Conservation (phyloP, 169 alveolate genomes). For the Cryptosporidium felis region DNA sequence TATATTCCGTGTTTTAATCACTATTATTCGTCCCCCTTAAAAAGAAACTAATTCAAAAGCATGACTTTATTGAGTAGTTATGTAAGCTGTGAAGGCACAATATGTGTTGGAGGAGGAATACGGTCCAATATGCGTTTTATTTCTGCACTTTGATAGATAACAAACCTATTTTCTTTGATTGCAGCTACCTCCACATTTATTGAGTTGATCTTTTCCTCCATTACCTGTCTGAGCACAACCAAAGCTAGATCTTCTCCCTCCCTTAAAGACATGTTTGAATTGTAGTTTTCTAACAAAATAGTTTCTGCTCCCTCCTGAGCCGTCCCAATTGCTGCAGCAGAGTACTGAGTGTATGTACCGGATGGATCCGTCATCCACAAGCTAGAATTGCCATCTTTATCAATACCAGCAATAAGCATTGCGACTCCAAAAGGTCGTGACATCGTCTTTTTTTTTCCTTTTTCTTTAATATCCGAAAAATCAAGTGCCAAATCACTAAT, state of each 20-base stretch:
- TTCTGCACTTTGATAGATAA: conserved; percentile 4
- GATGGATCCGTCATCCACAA: conserved; percentile 97
- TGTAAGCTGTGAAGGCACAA: conserved; percentile 51
- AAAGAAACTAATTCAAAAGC: too few relatives aligned
- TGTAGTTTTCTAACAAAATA: conserved; percentile 93
- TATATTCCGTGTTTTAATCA: too few relatives aligned
- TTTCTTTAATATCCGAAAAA: conserved; percentile 88
- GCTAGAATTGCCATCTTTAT: conserved; percentile 91
- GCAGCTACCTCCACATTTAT: conserved; percentile 95
- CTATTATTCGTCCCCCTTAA: too few relatives aligned
- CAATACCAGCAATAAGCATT: conserved; percentile 95
- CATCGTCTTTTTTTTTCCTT: conserved; percentile 85
- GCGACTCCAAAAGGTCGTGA: conserved; percentile 99
- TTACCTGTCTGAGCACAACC: conserved; percentile 94
- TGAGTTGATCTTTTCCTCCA: conserved; percentile 95
- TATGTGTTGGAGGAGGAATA: conserved; percentile 67
- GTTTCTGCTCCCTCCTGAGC: conserved; percentile 96
- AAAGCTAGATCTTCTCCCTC: conserved; percentile 95
- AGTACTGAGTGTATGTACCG: conserved; percentile 94
- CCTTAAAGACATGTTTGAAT: conserved; percentile 87
- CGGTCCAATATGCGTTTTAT: conserved; percentile 33
- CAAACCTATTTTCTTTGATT: conserved; percentile 69
- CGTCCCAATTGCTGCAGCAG: conserved; percentile 98
- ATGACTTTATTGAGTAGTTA: neutral
- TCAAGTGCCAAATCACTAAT: conserved; percentile 95